Conservation (phyloP, 176 grass and related monocot genomes). For the Aegilops umbellulata region DNA sequence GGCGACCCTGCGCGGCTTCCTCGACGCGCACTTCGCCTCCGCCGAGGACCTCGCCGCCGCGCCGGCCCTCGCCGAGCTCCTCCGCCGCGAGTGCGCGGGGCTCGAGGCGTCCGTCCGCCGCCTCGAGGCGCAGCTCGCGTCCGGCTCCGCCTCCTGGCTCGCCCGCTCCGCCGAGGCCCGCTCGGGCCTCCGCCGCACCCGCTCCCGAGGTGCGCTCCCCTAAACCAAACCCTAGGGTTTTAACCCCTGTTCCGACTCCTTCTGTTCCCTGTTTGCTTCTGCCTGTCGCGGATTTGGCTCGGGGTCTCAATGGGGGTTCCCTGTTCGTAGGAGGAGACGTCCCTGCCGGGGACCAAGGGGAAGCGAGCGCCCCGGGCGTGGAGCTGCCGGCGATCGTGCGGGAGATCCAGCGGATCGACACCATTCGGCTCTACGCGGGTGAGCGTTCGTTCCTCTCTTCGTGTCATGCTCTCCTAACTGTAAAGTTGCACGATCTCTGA, state of each 20-base stretch:
- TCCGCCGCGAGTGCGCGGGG: slow-evolving; percentile 55
- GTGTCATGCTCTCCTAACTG: not conserved
- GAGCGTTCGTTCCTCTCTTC: not conserved
- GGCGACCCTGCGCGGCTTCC: slow-evolving; percentile 39
- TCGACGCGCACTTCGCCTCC: slow-evolving; percentile 47
- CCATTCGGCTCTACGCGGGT: slow-evolving; percentile 68
- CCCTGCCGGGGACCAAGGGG: not conserved
- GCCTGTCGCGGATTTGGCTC: not conserved
- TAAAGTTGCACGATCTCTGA: not conserved
- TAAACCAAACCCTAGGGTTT: slow-evolving; percentile 33
- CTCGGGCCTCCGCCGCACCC: slow-evolving; percentile 15
- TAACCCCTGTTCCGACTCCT: not conserved
- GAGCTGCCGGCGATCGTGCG: slow-evolving; percentile 38
- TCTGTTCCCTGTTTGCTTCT: not conserved
- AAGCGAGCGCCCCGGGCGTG: not conserved
- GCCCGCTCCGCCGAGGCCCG: slow-evolving; percentile 37
- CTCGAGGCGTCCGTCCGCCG: slow-evolving; percentile 41
- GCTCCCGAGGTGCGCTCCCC: slow-evolving; percentile 26
- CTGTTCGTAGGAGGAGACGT: not conserved
- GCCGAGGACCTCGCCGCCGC: slow-evolving; percentile 39
- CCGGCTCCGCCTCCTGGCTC: slow-evolving; percentile 42
- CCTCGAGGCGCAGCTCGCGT: slow-evolving; percentile 41
- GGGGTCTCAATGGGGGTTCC: slow-evolving; percentile 19
- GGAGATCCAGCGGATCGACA: slow-evolving; percentile 62
- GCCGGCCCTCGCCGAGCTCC: slow-evolving; percentile 44